Evolutionary conservation across 164 flowering plant species (phyloP), one percentile per base, ranked within the genome.

Genomic region (Protea cynaroides): DNA sequence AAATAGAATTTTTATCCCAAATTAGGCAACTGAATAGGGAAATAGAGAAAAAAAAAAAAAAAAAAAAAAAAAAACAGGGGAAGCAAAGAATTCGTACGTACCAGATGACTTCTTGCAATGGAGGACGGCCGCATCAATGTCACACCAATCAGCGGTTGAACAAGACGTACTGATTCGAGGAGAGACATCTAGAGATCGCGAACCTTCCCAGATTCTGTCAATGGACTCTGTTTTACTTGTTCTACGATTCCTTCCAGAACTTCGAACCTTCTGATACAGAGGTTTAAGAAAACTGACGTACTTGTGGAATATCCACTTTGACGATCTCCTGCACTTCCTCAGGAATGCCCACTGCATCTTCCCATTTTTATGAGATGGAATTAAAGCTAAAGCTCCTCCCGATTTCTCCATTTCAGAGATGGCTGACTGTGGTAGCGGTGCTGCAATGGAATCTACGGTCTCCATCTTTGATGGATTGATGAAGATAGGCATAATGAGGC

Each of bases 91-190:
- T 58, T 10, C 1, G 8, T 56, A 56, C 60, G 23, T 68, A 76
- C 85, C 83, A 54, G 71, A 76, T n/a, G 89, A 85, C 75, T 76
- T 83, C 67, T 84, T 85, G 77, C 93, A 87, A 65, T 87, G 83
- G 44, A 87, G 88, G 76, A 87, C 79, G 4, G 93, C 93, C 61
- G 85, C 93, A 69, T 85, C 89, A n/a, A 46, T 37, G 56, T 80
- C 72, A 58, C 49, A 38, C 71, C 76, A 68, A 65, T 38, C 68
- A 61, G 44, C 75, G 14, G 37, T 7, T 7, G 74, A 63, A 46
- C 50, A 46, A 51, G 51, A 59, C 2, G 52, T 55, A 40, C 71
- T 75, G 25, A 17, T 46, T 23, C 38, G 25, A 10, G 78, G 79
- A 29, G 34, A 22, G 84, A 72, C 22, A 15, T 54, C 38, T 29